A percentile compares a stretch with the other conserved stretches of the same genome.
Evolutionary conservation across 169 alveolate genomes (phyloP).

Genomic region (Babesia microti): DNA sequence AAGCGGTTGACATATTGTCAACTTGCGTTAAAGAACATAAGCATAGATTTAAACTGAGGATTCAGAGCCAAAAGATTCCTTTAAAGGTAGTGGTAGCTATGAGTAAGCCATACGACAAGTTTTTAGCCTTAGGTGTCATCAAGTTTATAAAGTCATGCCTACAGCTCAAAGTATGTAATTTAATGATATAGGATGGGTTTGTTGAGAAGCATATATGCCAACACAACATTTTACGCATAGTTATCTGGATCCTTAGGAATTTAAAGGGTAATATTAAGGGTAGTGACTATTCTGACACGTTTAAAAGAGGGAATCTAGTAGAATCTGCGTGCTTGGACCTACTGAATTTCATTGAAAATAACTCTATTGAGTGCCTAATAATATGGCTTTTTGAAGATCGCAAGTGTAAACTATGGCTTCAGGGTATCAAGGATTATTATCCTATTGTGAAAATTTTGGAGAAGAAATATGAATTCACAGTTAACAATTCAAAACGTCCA

Average conservation of each 20-base stretch:
- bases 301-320: slow-evolving; percentile 32
- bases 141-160: slow-evolving; percentile 54
- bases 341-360: slow-evolving; percentile 26
- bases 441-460: no score
- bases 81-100: slow-evolving; percentile 34
- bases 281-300: no score
- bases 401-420: slow-evolving; percentile 6
- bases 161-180: slow-evolving; percentile 27
- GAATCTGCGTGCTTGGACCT: slow-evolving; percentile 39
- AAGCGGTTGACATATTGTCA: slow-evolving; percentile 51
- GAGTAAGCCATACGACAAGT: slow-evolving; percentile 49
- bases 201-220: slow-evolving; percentile 39
- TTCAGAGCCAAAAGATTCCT: slow-evolving; percentile 59
- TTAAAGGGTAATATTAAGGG: no score
- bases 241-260: slow-evolving; percentile 40
- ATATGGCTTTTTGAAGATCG: slow-evolving; percentile 33
- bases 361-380: slow-evolving; percentile 31
- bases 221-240: slow-evolving; percentile 26
- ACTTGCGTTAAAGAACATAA: slow-evolving; percentile 58
- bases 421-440: no score
- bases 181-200: slow-evolving; percentile 18
- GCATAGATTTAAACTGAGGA: slow-evolving; percentile 55
- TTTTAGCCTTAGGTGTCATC: slow-evolving; percentile 52
- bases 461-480: no score
- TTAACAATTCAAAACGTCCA: slow-evolving; percentile 2